Base-by-base conservation (phyloP, 1,284 basidiomycete genomes). In the Stereum hirsutum region DNA sequence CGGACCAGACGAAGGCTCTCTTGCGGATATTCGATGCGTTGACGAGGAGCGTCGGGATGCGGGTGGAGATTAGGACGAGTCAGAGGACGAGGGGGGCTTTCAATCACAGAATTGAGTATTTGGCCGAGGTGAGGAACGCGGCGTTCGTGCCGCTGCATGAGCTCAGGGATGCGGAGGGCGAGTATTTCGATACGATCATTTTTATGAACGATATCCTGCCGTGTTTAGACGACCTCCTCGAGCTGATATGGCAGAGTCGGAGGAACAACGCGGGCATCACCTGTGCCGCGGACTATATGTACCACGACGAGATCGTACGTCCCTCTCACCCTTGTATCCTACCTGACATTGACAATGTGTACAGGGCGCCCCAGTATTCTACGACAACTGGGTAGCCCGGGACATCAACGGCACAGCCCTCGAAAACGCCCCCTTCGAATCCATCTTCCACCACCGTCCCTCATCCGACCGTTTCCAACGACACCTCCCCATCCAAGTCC, bases 171-270 rank as follows among this genome's bases (percentile, higher is more conserved):
- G 70, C 83, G 28, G 82, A 92, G 57, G 84, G 83, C 58, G 92
- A 96, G 62, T 81, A 89, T 49, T 97, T 96, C 52, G 93, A 97
- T 66, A 79, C 85, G 31, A 89, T 97, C 65, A 72, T 97, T 46
- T 97, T 97, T 73, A 96, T 97, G 93, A 97, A 95, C 74, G 93
- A 97, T 63, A 85, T 97, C 59, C 70, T 97, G 26, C 93, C 93
- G 12, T 97, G 93, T 61, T 81, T 94, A 41, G 93, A 97, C 60
- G 93, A 97, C 64, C 64, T 97, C 41, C 79, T 97, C 54, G 93
- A 97, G 66, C 79, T 97, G 56, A 92, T 97, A 58, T 96, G 85
- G 86, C 93, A 97, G 63, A 83, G 78, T 54, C 73, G 93, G 41
- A 64, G 70, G 48, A 92, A 96, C 63, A 96, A 95, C 62, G 93